Evolutionary conservation across 2,329 filamentous ascomycete species (phyloP).

Genomic region (Zymoseptoria pseudotritici): DNA sequence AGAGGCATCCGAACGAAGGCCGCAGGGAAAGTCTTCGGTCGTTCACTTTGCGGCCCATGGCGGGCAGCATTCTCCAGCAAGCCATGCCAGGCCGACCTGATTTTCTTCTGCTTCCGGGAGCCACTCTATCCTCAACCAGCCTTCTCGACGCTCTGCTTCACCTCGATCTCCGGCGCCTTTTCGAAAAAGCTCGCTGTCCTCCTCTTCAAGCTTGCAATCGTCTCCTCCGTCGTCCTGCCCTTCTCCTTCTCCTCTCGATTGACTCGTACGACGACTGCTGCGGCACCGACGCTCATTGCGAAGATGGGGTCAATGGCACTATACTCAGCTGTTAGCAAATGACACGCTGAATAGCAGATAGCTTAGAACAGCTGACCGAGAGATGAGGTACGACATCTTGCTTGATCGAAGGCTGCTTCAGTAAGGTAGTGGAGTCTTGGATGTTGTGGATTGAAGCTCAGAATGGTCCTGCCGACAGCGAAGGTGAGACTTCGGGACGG

Average conservation of each 20-base stretch:
- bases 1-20: neutral
- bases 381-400: slow-evolving; percentile 7
- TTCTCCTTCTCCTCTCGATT: slow-evolving; percentile 44
- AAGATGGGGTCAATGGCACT: slow-evolving; percentile 44
- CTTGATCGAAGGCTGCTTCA: no score
- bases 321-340: neutral
- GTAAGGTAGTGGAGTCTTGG: no score
- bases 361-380: slow-evolving; percentile 1
- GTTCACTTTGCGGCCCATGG: neutral
- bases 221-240: slow-evolving; percentile 33
- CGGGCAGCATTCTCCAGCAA: neutral
- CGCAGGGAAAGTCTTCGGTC: neutral
- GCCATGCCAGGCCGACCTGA: neutral
- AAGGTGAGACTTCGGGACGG: neutral
- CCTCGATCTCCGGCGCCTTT: neutral
- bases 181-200: slow-evolving; percentile 29
- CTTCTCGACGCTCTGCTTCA: neutral
- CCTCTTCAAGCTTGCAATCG: slow-evolving; percentile 34
- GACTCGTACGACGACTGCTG: slow-evolving; percentile 35
- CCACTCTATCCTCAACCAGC: neutral
- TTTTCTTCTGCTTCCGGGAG: neutral
- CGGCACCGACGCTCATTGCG: slow-evolving; percentile 41
- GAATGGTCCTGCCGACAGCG: neutral
- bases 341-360: neutral
- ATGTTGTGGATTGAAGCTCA: neutral